Base-by-base conservation (phyloP, 2,329 filamentous ascomycete species). In the Colletotrichum eremochloae region DNA sequence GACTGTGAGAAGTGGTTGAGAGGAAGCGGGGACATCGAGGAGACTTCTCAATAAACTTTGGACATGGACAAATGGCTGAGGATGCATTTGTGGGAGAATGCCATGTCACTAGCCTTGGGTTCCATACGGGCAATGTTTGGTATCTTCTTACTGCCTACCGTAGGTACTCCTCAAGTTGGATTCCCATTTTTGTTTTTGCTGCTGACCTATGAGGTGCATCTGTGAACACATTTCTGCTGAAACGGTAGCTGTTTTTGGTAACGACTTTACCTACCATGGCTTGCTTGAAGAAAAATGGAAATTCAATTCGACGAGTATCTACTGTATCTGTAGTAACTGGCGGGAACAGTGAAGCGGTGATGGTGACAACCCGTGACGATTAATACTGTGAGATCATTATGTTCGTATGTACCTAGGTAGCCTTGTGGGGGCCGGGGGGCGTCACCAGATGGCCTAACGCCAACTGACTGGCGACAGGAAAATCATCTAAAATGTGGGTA, bases 1-100 rank as follows among this genome's bases (percentile, higher is more conserved):
- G 11, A 42, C 33, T 31, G 24, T 20, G 38, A 15, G 14, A 31
- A 7, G 24, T 46, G 29, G 50, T 24, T 38, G 20, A 24, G 20
- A 50, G 38, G 18, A 24, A 7, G 48, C 18, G 48, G 11, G 33
- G 50, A 53, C 1, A 18, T 24, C 46, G 48, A 64, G 5, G 40
- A 69, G 20, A 42, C 44, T 60, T 66, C 9, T 14, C 44, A 33
- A 63, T 29, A 63, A 24, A 40, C 31, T 56, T 71, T 55, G 33
- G 15, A n/a, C 6, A 64, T 65, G 60, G 66, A 50, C 60, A 62
- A 71, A 65, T 72, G 4, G 33, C 52, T 53, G 63, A 42, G 65
- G 36, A 72, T 72, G 69, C 66, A 65, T 55, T 60, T 72, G 69
- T 70, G 66, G 38, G 48, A 62, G 67, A 72, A 72, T 66, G 46